phyloP scores from a whole-genome alignment of 176 grass and related monocot genomes.

The Alopecurus myosuroides region DNA sequence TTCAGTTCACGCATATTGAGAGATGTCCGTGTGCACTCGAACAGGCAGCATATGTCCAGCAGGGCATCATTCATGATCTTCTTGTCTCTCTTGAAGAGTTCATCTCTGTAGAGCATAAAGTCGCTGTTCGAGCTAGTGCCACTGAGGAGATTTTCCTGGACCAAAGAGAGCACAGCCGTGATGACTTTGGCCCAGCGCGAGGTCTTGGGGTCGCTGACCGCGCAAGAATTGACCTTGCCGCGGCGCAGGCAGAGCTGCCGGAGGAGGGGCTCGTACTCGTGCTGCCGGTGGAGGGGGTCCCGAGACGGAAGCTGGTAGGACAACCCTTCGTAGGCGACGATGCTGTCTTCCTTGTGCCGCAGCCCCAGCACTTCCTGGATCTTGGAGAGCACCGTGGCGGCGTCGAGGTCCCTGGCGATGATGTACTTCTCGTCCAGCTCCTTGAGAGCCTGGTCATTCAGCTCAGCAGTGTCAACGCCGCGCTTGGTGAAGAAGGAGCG shows the following conservation, averaged over 20 bases:
- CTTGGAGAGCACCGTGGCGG: neutral
- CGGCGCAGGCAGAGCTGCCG: neutral
- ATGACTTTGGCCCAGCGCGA: neutral
- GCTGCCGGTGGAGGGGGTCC: no score
- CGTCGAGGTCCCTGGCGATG: neutral
- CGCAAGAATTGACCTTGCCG: neutral
- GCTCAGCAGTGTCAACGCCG: neutral
- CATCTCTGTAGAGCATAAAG: neutral
- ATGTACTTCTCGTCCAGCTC: neutral
- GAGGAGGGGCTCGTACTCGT: neutral
- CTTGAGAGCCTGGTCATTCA: neutral
- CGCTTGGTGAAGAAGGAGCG: neutral
- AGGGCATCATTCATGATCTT: neutral
- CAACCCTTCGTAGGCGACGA: neutral
- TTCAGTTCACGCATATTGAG: neutral
- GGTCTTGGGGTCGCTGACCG: neutral
- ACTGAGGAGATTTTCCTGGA: no score
- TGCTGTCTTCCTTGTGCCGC: neutral
- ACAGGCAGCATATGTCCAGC: neutral
- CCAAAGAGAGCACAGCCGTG: neutral
- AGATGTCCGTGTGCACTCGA: neutral
- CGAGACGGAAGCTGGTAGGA: neutral
- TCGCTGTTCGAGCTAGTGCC: no score
- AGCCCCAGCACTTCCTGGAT: neutral
- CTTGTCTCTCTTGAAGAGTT: neutral